Evolutionary conservation across 1,284 basidiomycete species (phyloP), one percentile per base, ranked within the genome.

Genomic region (Ceratobasidium sp.): DNA sequence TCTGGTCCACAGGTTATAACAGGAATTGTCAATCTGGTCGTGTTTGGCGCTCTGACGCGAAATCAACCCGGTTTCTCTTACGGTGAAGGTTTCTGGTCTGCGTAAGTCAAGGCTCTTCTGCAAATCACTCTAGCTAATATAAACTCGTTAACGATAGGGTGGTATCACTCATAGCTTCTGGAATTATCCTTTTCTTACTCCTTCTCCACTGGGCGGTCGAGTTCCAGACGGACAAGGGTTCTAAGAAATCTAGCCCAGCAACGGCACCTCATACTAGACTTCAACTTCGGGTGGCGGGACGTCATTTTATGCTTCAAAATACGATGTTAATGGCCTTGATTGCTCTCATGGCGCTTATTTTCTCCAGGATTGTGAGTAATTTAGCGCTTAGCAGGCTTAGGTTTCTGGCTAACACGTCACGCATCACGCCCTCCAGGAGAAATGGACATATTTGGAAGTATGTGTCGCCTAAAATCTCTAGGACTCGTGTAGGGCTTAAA

Each of bases 61-160:
- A 85, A 85, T 73, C 76, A 77, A 0, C 67, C 81, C 0, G 84
- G 82, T 6, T 86, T 84, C 72, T 64, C 78, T 20, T 87, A 84
- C 76, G 79, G 80, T 23, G 83, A 86, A 71, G 87, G 85, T 0
- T 87, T 87, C 81, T 88, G 86, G 85, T 85, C 84, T 71, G 86
- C 86, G 83, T 82, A 67, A 80, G 82, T 80, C 42, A 6, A 44
- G 23, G 70, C 28, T 15, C 28, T 61, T 46, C 26, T 23, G 15
- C 23, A 23, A 9, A 20, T 23, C 0, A 12, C 28, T 23, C 9
- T 26, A 28, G 18, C 26, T 28, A 18, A 20, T n/a, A 13, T 66
- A 66, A 23, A 46, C 44, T 33, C 63, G 28, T 56, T 12, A n/a
- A 6, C 10, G 15, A 12, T 70, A 83, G 82, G 2, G 85, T 88